A percentile compares a stretch with the other conserved stretches of the same genome.
Conservation (phyloP, 768 basidiomycete genomes). For the Amanita pseudoporphyria region DNA sequence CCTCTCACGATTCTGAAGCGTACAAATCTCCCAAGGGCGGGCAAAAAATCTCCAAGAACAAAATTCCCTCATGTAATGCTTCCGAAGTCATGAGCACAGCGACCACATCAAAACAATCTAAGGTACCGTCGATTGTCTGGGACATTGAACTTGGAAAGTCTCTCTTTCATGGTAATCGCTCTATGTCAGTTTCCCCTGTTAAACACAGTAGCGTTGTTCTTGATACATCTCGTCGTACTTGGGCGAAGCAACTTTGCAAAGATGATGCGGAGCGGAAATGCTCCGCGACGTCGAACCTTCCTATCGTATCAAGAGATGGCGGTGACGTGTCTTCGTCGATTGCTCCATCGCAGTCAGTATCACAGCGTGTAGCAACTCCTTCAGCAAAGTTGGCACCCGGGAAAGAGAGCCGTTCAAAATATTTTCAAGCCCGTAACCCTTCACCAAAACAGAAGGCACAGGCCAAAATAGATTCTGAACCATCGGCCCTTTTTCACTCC, state of each 20-base stretch:
- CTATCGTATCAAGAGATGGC: neutral
- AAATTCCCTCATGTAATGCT: neutral
- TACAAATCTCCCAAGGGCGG: neutral
- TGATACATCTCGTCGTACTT: constrained; percentile 5
- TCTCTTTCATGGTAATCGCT: neutral
- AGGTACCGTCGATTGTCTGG: constrained; percentile 18
- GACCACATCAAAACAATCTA: neutral
- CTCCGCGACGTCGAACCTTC: neutral
- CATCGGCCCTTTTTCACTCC: neutral
- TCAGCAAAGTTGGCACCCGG: neutral
- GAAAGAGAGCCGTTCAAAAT: constrained; percentile 1
- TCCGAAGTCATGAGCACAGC: neutral
- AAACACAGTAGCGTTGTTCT: constrained; percentile 4
- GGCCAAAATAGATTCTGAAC: neutral
- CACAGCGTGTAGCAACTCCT: constrained; percentile 10
- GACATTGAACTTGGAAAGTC: constrained; percentile 20
- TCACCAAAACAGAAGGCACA: neutral
- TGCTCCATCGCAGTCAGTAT: constrained; percentile 23
- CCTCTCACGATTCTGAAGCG: neutral
- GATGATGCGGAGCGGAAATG: neutral
- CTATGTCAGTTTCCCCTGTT: neutral
- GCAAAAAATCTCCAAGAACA: neutral
- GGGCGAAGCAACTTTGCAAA: constrained; percentile 3
- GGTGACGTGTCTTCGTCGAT: constrained; percentile 11
- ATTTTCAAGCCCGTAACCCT: neutral